These are phyloP conservation scores for Dictyostelium purpureum DNA, from an alignment of 78 protist species.

Conservation along the genomic window DNA sequence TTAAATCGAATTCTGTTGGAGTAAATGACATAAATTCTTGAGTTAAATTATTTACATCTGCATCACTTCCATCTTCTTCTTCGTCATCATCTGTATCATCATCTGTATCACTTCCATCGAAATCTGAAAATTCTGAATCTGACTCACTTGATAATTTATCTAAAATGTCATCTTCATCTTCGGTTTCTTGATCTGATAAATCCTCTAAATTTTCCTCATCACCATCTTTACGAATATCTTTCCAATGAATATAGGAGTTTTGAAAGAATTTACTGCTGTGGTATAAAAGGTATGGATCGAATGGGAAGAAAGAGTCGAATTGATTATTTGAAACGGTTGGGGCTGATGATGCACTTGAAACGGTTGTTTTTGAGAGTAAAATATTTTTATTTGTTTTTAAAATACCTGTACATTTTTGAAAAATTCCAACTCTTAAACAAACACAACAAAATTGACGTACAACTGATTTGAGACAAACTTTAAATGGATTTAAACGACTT, in stretches of 20 bases:
- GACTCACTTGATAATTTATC: constrained; percentile 31
- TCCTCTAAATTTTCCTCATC: constrained; percentile 67
- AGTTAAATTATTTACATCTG: constrained; percentile 53
- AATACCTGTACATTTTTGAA: constrained; percentile 56
- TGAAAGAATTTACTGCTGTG: neutral
- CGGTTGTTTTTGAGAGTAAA: constrained; percentile 1
- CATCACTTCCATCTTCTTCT: neutral
- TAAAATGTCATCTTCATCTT: constrained; percentile 8
- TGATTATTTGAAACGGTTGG: neutral
- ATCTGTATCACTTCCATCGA: neutral
- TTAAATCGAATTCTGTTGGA: constrained; percentile 2
- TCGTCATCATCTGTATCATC: constrained; percentile 26
- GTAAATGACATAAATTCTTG: constrained; percentile 44
- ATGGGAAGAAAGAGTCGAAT: constrained; percentile 75
- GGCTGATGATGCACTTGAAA: neutral
- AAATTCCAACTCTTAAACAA: constrained; percentile 66
- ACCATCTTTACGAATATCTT: constrained; percentile 40
- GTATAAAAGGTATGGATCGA: constrained; percentile 59
- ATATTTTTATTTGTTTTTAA: constrained; percentile 37
- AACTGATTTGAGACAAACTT: constrained; percentile 51
- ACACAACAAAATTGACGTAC: constrained; percentile 68
- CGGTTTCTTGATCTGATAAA: constrained; percentile 16
- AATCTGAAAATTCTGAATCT: constrained; percentile 57
- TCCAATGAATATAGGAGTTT: constrained; percentile 37
- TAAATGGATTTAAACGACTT: constrained; percentile 57